Base-by-base conservation (phyloP, 1,139 yeast genomes). In the Hansenula lynferdii region DNA sequence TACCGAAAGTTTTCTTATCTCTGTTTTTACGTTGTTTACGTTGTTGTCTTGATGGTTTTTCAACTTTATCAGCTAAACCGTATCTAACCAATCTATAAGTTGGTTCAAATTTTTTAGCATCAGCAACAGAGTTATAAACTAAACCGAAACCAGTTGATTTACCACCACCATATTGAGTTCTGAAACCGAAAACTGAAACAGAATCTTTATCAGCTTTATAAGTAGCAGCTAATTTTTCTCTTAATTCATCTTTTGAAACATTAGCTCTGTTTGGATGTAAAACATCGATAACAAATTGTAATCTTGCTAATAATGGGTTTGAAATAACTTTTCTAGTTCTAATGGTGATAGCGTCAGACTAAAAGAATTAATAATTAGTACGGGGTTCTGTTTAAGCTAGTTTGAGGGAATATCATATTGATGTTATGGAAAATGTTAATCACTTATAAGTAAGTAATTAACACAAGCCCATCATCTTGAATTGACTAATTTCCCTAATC, bases 1-100 rank as follows among this genome's bases (percentile, higher is more conserved):
- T 92, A 84, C 98, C 98, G 67, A 90, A 87, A 84, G 85, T 72
- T 85, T 92, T 92, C 89, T 84, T 83, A 67, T 86, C 96, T 83
- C 97, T 90, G 96, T 92, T 92, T 92, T 92, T 92, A 90, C 86
- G 87, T 85, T 92, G 98, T 78, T 94, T 94, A 82, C 98, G 89
- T 80, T 94, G 98, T 80, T 90, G 97, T 89, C 97, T 89, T 63
- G 97, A 87, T 64, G 96, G 79, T 81, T 87, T 89, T 73, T 92
- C 97, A 64, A 83, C 89, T 82, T 86, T 87, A 60, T 76, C 77
- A 69, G 96, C 97, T 70, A 90, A 81, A 65, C 97, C 98, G 80
- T 86, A 85, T 85, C 99, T 92, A 64, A 92, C 96, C 69, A 89
- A 87, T 80, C 99, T 90, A 95, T 92, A 92, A 60, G 89, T 69